Evolutionary conservation across 139 green algal genomes (phyloP).

Genomic region (Volvox reticuliferus): DNA sequence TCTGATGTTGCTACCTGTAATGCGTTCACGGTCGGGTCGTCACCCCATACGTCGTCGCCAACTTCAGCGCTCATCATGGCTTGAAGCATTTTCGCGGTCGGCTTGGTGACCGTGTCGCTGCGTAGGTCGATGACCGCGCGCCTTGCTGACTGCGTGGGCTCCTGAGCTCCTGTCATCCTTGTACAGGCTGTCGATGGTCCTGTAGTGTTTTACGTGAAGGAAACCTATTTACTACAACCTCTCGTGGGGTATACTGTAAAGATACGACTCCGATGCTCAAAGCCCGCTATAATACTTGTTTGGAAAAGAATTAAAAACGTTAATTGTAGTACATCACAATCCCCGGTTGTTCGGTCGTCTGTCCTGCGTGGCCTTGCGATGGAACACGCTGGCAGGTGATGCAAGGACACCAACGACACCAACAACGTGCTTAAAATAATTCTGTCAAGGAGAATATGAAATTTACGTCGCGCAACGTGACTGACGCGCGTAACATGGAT

Average conservation of each 20-base stretch:
- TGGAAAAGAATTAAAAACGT: background rate
- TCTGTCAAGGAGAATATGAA: no score
- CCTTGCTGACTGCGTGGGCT: background rate
- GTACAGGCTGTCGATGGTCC: background rate
- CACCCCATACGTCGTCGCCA: slow-evolving; percentile 87
- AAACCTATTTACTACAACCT: background rate
- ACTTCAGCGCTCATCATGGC: slow-evolving; percentile 71
- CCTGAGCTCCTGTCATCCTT: background rate
- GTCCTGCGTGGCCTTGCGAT: slow-evolving; percentile 24
- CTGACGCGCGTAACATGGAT: no score
- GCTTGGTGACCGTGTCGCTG: slow-evolving; percentile 81
- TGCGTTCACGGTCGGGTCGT: slow-evolving; percentile 78
- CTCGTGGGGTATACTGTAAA: background rate
- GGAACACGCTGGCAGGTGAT: slow-evolving; percentile 8
- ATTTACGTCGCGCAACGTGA: no score
- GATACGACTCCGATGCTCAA: background rate
- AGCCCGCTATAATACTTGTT: background rate
- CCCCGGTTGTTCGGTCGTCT: background rate
- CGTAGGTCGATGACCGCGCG: slow-evolving; percentile 62
- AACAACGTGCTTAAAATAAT: no score
- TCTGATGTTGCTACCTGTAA: slow-evolving; percentile 58
- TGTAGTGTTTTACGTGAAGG: background rate
- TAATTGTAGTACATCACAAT: background rate
- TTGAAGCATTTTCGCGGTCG: slow-evolving; percentile 71
- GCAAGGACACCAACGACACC: background rate